A percentile compares a stretch with the other conserved stretches of the same genome.
Evolutionary conservation across 352 stramenopile species (phyloP).

Genomic region (Globisporangium splendens): DNA sequence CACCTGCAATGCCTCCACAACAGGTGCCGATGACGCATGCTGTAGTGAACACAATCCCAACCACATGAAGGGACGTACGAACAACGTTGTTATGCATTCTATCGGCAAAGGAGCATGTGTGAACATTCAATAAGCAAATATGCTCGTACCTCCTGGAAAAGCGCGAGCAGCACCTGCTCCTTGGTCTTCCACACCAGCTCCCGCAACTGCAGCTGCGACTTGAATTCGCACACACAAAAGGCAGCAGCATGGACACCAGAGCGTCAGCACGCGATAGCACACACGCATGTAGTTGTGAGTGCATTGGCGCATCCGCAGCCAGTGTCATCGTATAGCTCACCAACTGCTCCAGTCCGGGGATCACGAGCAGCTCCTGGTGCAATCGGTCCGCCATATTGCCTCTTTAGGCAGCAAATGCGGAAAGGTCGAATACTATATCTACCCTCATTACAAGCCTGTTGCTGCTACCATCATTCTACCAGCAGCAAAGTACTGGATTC

Average conservation of each 20-base stretch:
- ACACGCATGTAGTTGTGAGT: neutral
- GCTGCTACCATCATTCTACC: neutral
- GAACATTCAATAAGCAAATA: neutral
- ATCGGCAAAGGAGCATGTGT: neutral
- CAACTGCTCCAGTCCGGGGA: slow-evolving; percentile 30
- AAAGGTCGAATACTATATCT: neutral
- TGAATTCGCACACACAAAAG: slow-evolving; percentile 2
- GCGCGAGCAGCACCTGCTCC: slow-evolving; percentile 37
- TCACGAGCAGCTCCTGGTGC: slow-evolving; percentile 27
- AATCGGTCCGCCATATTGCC: slow-evolving; percentile 18
- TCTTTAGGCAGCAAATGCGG: neutral
- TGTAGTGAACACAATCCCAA: slow-evolving; percentile 6
- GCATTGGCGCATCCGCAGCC: neutral
- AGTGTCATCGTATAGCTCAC: slow-evolving; percentile 7
- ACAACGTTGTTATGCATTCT: neutral
- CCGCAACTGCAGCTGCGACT: slow-evolving; percentile 39
- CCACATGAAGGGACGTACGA: neutral
- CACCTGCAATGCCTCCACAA: slow-evolving; percentile 30
- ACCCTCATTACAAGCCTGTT: neutral
- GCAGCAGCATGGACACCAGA: neutral
- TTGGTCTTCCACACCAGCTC: slow-evolving; percentile 49
- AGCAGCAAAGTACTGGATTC: too few relatives aligned
- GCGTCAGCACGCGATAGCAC: too few relatives aligned
- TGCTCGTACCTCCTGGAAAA: slow-evolving; percentile 43
- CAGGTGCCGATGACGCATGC: slow-evolving; percentile 38